Evolutionary conservation across 495 filamentous ascomycete genomes (phyloP).

Genomic region (Glarea lozoyensis): DNA sequence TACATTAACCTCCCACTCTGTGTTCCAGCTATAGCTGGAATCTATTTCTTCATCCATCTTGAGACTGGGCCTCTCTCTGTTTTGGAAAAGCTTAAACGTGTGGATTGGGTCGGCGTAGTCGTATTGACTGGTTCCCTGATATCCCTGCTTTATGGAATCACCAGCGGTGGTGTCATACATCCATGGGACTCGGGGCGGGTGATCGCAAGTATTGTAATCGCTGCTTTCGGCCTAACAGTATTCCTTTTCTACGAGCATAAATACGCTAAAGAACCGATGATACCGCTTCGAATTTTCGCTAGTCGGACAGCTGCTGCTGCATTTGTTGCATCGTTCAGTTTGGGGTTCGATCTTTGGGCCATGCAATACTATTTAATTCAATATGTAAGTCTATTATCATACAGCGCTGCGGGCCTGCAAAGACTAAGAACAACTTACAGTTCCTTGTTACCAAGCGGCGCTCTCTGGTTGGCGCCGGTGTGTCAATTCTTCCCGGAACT

Average conservation of each 20-base stretch:
- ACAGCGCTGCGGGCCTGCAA: slow-evolving; percentile 54
- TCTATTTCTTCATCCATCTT: slow-evolving; percentile 29
- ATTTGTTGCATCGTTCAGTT: slow-evolving; percentile 37
- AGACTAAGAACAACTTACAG: slow-evolving; percentile 38
- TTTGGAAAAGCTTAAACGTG: slow-evolving; percentile 32
- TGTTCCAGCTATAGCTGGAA: slow-evolving; percentile 23
- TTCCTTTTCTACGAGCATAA: slow-evolving; percentile 39
- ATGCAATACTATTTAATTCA: slow-evolving; percentile 51
- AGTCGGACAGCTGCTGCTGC: slow-evolving; percentile 28
- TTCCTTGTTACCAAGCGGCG: slow-evolving; percentile 26
- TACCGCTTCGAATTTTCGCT: slow-evolving; percentile 31
- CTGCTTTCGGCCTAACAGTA: slow-evolving; percentile 28
- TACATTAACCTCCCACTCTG: slow-evolving; percentile 34
- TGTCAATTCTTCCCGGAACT: slow-evolving; percentile 50
- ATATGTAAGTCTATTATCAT: slow-evolving; percentile 49
- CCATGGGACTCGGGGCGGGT: slow-evolving; percentile 43
- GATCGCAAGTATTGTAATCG: slow-evolving; percentile 46
- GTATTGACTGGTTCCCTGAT: slow-evolving; percentile 39
- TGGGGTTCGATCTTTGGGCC: slow-evolving; percentile 35
- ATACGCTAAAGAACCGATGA: slow-evolving; percentile 32
- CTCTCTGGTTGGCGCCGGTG: slow-evolving; percentile 43
- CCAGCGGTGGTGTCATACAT: slow-evolving; percentile 41
- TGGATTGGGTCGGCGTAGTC: slow-evolving; percentile 53
- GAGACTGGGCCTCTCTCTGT: slow-evolving; percentile 22
- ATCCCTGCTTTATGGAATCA: slow-evolving; percentile 40